Evolutionary conservation across 352 stramenopile genomes (phyloP), one percentile per base, ranked within the genome.

Genomic region (Lagenidium giganteum): DNA sequence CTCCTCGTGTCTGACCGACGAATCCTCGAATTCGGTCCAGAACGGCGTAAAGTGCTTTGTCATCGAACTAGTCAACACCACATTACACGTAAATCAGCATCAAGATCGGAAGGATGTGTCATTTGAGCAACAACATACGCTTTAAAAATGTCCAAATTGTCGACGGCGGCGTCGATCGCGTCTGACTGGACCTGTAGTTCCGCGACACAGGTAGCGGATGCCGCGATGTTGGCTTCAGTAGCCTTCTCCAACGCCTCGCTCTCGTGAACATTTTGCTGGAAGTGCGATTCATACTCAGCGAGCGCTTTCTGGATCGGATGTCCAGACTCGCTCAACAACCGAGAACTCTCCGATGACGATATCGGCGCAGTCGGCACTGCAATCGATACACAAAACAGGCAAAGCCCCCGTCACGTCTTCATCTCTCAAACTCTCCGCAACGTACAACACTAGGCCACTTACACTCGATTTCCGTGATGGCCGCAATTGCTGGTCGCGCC

Each of bases 251-350:
- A 38, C 11, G 52, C 59, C n/a, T 73, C 49, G 31, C 72, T 81
- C 23, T 85, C 64, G 44, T 63, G 64, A 24, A 80, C 61, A 40
- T 84, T 67, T 29, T 78, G 42, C 43, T 83, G 67, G 39, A 89
- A 89, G 24, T 87, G 74, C 20, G 65, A 69, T 35, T 89, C 74
- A 24, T 86, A 89, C 38, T 89, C 74, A 16, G 65, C 75, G 27
- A 89, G 31, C 8, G 77, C 77, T 6, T 69, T 57, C 58, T 87
- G 64, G 37, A 89, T 61, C 40, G 77, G 77, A 42, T 74, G 73
- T 8, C 68, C 82, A 16, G 73, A 83, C 42, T 83, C 73, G 54
- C 69, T 79, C 39, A 89, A 37, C 53, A 73, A 66, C 31, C 58
- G 63, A 6, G 71, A 83, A n/a, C 60, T 59, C 60, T 80, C 68